Base-by-base conservation (phyloP, 108 stramenopile genomes). In the Skeletonema tropicum region DNA sequence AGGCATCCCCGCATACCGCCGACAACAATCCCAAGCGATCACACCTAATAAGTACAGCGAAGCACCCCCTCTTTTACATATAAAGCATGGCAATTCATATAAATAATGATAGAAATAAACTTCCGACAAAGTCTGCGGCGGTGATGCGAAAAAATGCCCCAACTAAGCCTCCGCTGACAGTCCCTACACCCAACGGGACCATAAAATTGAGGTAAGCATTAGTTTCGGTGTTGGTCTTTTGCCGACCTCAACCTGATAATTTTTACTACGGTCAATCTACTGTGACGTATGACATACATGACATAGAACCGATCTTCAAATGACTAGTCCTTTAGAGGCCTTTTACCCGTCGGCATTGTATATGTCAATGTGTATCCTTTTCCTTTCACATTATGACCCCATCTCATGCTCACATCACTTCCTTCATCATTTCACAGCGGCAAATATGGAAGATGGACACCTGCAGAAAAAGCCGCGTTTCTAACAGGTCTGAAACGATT, bases 401-500 rank as follows among this genome's bases (percentile, higher is more conserved):
- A 45, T 45, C 42, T 45, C 42, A 45, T 45, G 42, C 2, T 39
- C 42, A n/a, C 15, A 41, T 11, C 39, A 12, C 52, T 55, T 17
- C 3, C 21, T 10, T 55, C 52, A 55, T 55, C 23, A 1, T 8
- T n/a, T 55, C 23, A 55, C 23, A 55, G 52, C 7, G 52, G 52
- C 21, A 55, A 55, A 55, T 55, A 55, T 55, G 52, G 52, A 55
- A 55, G 52, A 55, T 55, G 52, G 52, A 55, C 52, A n/a, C 52
- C 52, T 0, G 52, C 52, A 55, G 52, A 55, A 55, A 55, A 55
- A 23, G 52, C 52, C 0, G 52, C 52, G 17, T 55, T 55, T 32
- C 61, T 38, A 35, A 59, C 77, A 68, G 77, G 52, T 55, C 52
- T 55, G 1, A 55, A 9, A 55, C 21, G 52, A 55, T 55, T 55